Percentiles rank a stretch among this genome's conserved stretches.
Evolutionary conservation across 768 basidiomycete genomes (phyloP).

Genomic region (Agrocybe pediades): DNA sequence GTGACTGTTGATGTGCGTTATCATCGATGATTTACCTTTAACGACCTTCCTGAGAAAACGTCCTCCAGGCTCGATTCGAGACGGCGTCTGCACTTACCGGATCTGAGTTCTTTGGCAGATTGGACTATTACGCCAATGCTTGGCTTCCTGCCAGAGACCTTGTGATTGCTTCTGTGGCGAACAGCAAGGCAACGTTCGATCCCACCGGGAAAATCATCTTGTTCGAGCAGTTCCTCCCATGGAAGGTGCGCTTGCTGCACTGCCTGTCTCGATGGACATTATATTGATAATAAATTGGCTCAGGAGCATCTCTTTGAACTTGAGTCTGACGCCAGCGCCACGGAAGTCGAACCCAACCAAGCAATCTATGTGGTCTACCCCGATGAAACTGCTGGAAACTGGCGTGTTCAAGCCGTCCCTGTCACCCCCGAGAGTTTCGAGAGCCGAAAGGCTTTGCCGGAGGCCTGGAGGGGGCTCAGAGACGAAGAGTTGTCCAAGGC

Average conservation of each 20-base stretch:
- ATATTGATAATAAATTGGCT: background rate
- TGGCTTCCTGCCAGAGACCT: slow-evolving; percentile 93
- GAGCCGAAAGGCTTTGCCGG: slow-evolving; percentile 90
- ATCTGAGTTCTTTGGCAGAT: slow-evolving; percentile 75
- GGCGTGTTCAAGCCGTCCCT: slow-evolving; percentile 95
- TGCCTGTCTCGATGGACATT: no score
- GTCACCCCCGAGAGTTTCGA: slow-evolving; percentile 80
- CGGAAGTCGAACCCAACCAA: slow-evolving; percentile 41
- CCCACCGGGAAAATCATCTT: slow-evolving; percentile 76
- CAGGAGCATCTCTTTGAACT: slow-evolving; percentile 88
- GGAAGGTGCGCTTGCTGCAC: slow-evolving; percentile 69
- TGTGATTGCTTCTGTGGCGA: slow-evolving; percentile 58
- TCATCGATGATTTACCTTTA: background rate
- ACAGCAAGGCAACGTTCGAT: slow-evolving; percentile 61
- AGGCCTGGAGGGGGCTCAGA: slow-evolving; percentile 89
- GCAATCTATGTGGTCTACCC: slow-evolving; percentile 90
- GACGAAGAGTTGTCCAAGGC: slow-evolving; percentile 78
- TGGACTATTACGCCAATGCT: slow-evolving; percentile 83
- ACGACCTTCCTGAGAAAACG: background rate
- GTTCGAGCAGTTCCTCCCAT: slow-evolving; percentile 79
- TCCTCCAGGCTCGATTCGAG: slow-evolving; percentile 63
- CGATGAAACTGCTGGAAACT: slow-evolving; percentile 72
- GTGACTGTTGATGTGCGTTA: slow-evolving; percentile 69
- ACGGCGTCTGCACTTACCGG: slow-evolving; percentile 85
- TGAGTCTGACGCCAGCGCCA: slow-evolving; percentile 57